A percentile compares a stretch with the other conserved stretches of the same genome.
phyloP scores from a whole-genome alignment of 306 rosid species.

The Lathyrus sativus region DNA sequence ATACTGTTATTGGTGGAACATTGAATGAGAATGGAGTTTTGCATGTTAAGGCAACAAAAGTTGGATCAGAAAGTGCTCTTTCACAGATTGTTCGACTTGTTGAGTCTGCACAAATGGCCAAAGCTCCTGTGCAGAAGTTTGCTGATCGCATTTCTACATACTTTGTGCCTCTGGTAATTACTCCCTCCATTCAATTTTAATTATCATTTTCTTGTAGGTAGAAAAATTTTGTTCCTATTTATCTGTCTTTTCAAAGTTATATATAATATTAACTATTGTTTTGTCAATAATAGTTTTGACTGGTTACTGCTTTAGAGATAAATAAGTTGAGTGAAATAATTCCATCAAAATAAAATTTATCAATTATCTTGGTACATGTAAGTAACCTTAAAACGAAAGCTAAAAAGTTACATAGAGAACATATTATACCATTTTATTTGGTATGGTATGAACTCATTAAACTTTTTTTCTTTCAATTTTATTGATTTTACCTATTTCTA shows the following conservation, averaged over 20 bases:
- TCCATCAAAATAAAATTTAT: too few relatives aligned
- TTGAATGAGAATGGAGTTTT: constrained; percentile 84
- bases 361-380: too few relatives aligned
- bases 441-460: background rate
- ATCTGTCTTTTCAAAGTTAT: background rate
- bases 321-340: too few relatives aligned
- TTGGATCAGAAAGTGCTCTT: constrained; percentile 89
- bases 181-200: background rate
- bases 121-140: constrained; percentile 88
- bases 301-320: too few relatives aligned
- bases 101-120: constrained; percentile 90
- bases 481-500: background rate
- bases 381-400: too few relatives aligned
- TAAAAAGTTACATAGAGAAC: too few relatives aligned
- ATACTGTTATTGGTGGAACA: constrained; percentile 79
- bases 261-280: background rate
- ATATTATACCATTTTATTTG: too few relatives aligned
- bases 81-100: constrained; percentile 87
- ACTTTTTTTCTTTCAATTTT: background rate
- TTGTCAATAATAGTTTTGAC: background rate
- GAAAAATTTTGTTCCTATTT: background rate
- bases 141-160: constrained; percentile 83
- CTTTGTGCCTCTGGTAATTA: constrained; percentile 79
- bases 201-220: background rate
- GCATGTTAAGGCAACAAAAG: constrained; percentile 74